Conservation (phyloP, 768 basidiomycete species). For the Candolleomyces aberdarensis region DNA sequence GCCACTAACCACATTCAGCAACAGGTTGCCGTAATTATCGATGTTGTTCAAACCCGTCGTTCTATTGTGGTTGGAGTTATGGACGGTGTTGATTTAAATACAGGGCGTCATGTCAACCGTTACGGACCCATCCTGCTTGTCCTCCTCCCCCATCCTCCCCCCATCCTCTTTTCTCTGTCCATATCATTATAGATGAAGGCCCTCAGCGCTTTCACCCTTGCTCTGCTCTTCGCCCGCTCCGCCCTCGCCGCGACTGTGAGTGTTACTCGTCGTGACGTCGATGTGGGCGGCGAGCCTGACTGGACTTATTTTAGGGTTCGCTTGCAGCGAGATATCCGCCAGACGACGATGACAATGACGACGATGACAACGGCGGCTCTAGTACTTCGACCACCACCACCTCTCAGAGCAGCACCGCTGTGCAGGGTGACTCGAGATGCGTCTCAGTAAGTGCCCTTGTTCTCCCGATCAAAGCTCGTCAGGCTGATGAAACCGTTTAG, state of each 20-base stretch:
- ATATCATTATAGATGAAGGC: background rate
- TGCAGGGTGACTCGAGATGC: slow-evolving; percentile 1
- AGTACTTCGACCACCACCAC: background rate
- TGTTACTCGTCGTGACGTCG: background rate
- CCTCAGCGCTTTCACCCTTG: background rate
- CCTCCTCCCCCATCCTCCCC: background rate
- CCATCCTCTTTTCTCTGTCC: background rate
- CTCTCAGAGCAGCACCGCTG: background rate
- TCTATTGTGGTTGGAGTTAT: background rate
- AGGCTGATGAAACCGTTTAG: slow-evolving; percentile 19
- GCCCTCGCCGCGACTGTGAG: slow-evolving; percentile 3
- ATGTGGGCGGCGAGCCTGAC: background rate
- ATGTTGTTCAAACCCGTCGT: background rate
- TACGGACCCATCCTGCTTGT: background rate
- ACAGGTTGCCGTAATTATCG: background rate
- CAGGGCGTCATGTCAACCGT: background rate
- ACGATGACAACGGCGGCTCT: background rate
- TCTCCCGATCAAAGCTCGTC: background rate
- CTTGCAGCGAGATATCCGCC: background rate
- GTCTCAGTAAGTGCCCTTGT: background rate
- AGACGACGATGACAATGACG: background rate
- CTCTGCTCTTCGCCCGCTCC: slow-evolving; percentile 1
- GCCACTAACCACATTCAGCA: background rate
- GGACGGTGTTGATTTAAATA: background rate
- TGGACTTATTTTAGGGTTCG: background rate